Conservation (phyloP, 768 basidiomycete genomes). For the Fomitopsis serialis region DNA sequence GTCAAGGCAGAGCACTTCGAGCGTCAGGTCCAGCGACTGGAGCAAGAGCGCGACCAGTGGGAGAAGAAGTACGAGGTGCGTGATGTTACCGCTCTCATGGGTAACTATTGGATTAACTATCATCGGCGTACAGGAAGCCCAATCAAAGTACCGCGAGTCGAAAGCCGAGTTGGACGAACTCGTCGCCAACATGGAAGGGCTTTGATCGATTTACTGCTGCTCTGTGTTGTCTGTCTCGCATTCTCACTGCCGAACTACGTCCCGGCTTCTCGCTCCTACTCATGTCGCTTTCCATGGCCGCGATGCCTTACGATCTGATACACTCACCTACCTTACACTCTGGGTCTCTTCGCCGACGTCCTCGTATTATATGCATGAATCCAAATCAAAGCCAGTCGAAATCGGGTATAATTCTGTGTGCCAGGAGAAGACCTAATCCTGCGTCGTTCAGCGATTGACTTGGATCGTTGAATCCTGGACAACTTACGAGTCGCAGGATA, state of each 20-base stretch:
- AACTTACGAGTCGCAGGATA: no score
- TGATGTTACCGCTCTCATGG: slow-evolving; percentile 4
- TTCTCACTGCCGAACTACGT: not conserved
- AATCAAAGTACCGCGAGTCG: slow-evolving; percentile 63
- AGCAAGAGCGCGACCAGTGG: slow-evolving; percentile 89
- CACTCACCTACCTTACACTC: slow-evolving; percentile 1
- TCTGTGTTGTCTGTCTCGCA: not conserved
- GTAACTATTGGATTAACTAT: slow-evolving; percentile 5
- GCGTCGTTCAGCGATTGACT: no score
- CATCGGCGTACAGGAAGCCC: slow-evolving; percentile 49
- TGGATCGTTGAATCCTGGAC: no score
- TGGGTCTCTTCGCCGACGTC: not conserved
- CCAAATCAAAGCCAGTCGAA: not conserved
- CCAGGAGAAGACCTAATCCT: not conserved
- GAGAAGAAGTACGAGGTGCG: slow-evolving; percentile 93
- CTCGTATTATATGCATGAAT: slow-evolving; percentile 3
- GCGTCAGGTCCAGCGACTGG: slow-evolving; percentile 78
- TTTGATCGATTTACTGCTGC: slow-evolving; percentile 12
- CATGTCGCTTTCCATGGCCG: not conserved
- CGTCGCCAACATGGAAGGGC: slow-evolving; percentile 61
- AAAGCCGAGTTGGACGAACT: slow-evolving; percentile 85
- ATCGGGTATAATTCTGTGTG: not conserved
- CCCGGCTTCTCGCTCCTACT: not conserved
- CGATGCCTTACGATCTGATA: not conserved
- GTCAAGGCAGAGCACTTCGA: slow-evolving; percentile 99